phyloP scores from a whole-genome alignment of 1,284 basidiomycete genomes.

The Hemileia vastatrix region DNA sequence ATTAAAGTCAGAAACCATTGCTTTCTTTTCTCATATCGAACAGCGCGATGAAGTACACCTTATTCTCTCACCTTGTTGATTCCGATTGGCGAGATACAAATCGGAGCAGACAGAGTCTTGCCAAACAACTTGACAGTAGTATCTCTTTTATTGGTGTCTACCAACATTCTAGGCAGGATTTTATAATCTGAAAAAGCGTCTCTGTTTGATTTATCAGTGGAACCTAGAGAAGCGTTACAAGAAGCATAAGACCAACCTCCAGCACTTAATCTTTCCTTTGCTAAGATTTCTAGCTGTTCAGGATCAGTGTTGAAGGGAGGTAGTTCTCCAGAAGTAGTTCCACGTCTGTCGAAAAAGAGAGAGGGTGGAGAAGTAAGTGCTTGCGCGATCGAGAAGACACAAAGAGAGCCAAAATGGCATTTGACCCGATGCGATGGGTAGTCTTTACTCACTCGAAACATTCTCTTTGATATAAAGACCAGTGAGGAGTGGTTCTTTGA shows the following conservation, averaged over 20 bases:
- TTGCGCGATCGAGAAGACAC: background rate
- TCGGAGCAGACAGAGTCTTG: conserved; percentile 55
- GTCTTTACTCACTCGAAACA: too few relatives aligned
- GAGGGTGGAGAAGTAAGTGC: conserved; percentile 31
- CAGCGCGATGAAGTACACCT: too few relatives aligned
- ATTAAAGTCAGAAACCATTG: background rate
- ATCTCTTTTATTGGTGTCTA: conserved; percentile 56
- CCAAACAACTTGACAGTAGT: conserved; percentile 59
- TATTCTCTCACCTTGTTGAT: conserved; percentile 52
- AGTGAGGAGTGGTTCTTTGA: conserved; percentile 52
- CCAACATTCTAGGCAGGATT: conserved; percentile 63
- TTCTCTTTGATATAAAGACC: conserved; percentile 53
- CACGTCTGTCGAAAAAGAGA: background rate
- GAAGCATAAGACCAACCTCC: conserved; percentile 54
- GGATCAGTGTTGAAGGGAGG: conserved; percentile 47
- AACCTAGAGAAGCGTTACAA: conserved; percentile 52
- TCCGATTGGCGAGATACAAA: conserved; percentile 64
- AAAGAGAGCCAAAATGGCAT: conserved; percentile 27
- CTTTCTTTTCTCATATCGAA: too few relatives aligned
- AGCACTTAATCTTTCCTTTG: conserved; percentile 52
- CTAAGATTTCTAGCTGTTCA: conserved; percentile 51
- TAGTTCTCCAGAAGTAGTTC: conserved; percentile 20
- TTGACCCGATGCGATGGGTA: conserved; percentile 45
- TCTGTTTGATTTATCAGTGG: conserved; percentile 54
- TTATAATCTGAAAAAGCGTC: conserved; percentile 34